These are phyloP conservation scores for Arachis hypogaea DNA, from an alignment of 306 rosid genomes.

Conservation along the genomic window DNA sequence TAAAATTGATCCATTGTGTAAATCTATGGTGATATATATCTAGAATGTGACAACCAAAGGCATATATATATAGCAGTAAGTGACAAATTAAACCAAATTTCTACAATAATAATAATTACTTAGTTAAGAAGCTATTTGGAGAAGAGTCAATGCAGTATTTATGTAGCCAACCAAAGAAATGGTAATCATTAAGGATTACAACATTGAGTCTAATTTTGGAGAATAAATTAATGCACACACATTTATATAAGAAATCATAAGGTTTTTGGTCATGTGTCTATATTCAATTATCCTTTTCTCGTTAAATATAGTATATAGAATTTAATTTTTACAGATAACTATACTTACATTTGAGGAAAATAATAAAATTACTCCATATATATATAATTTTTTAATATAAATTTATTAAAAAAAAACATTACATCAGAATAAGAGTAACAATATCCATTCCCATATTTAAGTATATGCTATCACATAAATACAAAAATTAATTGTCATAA, in stretches of 20 bases:
- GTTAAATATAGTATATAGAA: too few species aligned
- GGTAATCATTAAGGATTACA: conserved; percentile 26
- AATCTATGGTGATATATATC: not conserved
- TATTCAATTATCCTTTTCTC: conserved; percentile 8
- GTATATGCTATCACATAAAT: too few species aligned
- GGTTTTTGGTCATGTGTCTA: conserved; percentile 19
- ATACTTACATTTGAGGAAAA: too few species aligned
- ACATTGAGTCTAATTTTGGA: conserved; percentile 21
- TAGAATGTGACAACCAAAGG: conserved; percentile 32
- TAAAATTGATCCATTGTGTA: not conserved
- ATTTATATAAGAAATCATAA: conserved; percentile 33
- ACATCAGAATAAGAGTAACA: too few species aligned
- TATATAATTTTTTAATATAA: too few species aligned
- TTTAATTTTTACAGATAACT: too few species aligned
- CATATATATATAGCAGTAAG: conserved; percentile 14
- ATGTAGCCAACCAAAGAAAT: conserved; percentile 30
- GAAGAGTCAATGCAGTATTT: conserved; percentile 39
- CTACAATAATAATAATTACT: not conserved
- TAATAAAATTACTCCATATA: too few species aligned
- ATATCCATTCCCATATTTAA: too few species aligned
- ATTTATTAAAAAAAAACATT: too few species aligned
- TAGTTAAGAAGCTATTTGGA: too few species aligned
- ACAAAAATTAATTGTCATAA: too few species aligned
- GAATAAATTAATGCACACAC: conserved; percentile 1
- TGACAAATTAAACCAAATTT: conserved; percentile 35